These are phyloP conservation scores for Parasarocladium wereldwijsianum DNA, from an alignment of 2,329 filamentous ascomycete species.

Conservation along the genomic window DNA sequence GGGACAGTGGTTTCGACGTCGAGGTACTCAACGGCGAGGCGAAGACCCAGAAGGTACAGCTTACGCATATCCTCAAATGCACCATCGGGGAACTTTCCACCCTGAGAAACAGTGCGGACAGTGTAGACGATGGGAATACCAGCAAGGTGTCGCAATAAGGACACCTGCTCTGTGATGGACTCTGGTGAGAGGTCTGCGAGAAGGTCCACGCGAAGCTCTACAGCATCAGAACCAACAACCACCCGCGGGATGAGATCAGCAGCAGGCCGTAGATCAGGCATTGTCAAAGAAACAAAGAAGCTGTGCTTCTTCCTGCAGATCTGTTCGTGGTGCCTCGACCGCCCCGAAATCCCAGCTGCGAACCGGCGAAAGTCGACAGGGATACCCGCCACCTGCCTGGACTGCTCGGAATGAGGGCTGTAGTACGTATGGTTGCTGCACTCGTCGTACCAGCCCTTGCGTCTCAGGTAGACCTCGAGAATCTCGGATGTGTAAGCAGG, in stretches of 20 bases:
- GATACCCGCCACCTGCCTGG: conserved; percentile 8
- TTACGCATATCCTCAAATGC: conserved; percentile 54
- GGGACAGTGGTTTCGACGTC: conserved; percentile 86
- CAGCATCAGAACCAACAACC: conserved; percentile 76
- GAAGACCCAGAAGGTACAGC: conserved; percentile 65
- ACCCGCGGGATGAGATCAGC: conserved; percentile 53
- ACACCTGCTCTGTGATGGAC: conserved; percentile 69
- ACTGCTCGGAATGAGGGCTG: conserved; percentile 45
- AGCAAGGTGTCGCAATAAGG: conserved; percentile 57
- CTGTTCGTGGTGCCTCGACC: conserved; percentile 29
- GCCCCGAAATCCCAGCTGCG: conserved; percentile 21
- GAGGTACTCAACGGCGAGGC: conserved; percentile 80
- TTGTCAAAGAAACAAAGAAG: conserved; percentile 86
- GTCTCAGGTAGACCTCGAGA: conserved; percentile 74
- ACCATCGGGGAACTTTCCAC: conserved; percentile 73
- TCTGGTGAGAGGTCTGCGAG: conserved; percentile 63
- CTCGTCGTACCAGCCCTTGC: conserved; percentile 78
- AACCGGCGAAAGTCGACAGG: conserved; percentile 22
- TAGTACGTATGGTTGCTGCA: conserved; percentile 94
- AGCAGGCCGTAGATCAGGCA: conserved; percentile 56
- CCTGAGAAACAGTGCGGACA: conserved; percentile 70
- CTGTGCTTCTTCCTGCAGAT: conserved; percentile 48
- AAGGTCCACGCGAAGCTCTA: conserved; percentile 87
- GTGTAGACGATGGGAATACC: conserved; percentile 84
- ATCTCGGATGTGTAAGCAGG: conserved; percentile 91